These are phyloP conservation scores for Saussurea involucrata DNA, from an alignment of 129 eudicot species.

Conservation along the genomic window DNA sequence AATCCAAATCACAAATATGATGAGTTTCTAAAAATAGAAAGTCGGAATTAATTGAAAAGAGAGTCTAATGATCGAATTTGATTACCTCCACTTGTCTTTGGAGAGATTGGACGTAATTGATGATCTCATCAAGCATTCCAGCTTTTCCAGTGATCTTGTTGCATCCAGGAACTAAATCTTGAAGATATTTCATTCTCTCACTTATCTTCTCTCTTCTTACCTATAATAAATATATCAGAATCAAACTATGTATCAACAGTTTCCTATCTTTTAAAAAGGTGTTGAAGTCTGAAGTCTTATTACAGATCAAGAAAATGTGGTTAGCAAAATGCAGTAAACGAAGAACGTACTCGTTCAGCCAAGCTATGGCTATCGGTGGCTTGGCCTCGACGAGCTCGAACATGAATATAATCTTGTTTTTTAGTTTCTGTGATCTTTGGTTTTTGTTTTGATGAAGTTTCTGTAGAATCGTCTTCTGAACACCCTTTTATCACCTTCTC, in stretches of 20 bases:
- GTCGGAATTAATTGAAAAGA: background rate
- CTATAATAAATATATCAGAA: slow-evolving; percentile 25
- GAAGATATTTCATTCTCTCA: slow-evolving; percentile 92
- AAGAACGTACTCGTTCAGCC: slow-evolving; percentile 82
- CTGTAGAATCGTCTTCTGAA: slow-evolving; percentile 46
- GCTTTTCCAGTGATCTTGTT: slow-evolving; percentile 97
- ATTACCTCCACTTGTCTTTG: slow-evolving; percentile 97
- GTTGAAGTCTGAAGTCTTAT: background rate
- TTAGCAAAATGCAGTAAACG: background rate
- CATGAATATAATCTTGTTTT: slow-evolving; percentile 89
- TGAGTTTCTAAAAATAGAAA: slow-evolving; percentile 19
- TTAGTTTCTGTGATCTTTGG: slow-evolving; percentile 48
- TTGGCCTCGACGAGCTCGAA: slow-evolving; percentile 98
- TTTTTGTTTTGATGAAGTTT: slow-evolving; percentile 39
- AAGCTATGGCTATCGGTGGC: slow-evolving; percentile 99
- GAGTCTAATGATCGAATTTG: background rate
- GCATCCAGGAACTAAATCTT: slow-evolving; percentile 96
- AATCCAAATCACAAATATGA: background rate
- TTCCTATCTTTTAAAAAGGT: background rate
- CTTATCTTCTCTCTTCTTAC: slow-evolving; percentile 97
- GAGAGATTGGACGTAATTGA: slow-evolving; percentile 94
- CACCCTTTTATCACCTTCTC: slow-evolving; percentile 54
- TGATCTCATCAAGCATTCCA: slow-evolving; percentile 97
- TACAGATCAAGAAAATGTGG: background rate
- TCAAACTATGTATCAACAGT: background rate